Base-by-base conservation (phyloP, 176 grass and related monocot genomes). In the Hsuehochloa calcarea region DNA sequence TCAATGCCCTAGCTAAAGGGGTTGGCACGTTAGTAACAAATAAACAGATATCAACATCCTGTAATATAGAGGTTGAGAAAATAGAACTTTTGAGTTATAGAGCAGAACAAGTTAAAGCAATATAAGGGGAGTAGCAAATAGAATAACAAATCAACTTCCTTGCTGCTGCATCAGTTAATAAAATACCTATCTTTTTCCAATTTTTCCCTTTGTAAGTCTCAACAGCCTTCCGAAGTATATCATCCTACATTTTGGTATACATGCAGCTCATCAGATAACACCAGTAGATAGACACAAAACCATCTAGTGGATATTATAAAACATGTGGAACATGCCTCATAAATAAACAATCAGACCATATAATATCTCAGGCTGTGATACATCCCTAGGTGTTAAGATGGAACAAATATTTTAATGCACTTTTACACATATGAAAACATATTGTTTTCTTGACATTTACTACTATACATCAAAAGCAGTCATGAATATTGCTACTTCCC, bases 151-250 rank as follows among this genome's bases (percentile, higher is more conserved):
- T 31, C 35, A 66, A 54, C 10, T 76, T 85, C 68, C 23, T 55
- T 40, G 19, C 41, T 65, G 70, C 43, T 79, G 19, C 49, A 31
- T 72, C 29, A 73, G 74, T 34, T 65, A 40, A 49, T 41, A 67
- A 26, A 74, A 75, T 92, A 97, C 95, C 92, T 89, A 97, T 97
- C 43, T 92, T 97, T 87, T 97, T 97, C 95, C 95, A 97, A 64
- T 91, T 97, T 91, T 94, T 97, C 10, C 95, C 95, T 40, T 94
- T 93, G 65, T 91, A 85, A 35, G 64, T 85, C 63, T 97, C 88
- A 75, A 97, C 92, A 65, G 95, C 95, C 75, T 81, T 90, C 65
- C 43, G 82, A 39, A 97, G 85, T 83, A 94, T 91, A 54, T 82
- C 80, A 79, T 97, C 95, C 95, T 97, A 82, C 73, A 93, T 64